Conservation (phyloP, 2,329 filamentous ascomycete species). For the Colletotrichum navitas region DNA sequence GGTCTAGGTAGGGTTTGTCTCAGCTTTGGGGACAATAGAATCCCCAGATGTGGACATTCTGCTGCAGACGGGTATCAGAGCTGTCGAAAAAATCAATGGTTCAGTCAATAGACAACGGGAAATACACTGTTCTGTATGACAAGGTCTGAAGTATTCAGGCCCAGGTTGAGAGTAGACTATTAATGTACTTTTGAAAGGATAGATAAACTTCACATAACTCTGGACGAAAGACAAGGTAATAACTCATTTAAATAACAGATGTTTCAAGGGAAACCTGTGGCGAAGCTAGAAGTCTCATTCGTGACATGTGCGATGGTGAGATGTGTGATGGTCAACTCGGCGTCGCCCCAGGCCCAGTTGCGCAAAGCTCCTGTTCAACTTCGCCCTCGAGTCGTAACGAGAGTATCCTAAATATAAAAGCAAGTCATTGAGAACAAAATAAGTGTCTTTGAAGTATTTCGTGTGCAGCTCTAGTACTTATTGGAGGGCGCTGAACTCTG, state of each 20-base stretch:
- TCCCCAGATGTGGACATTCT: background rate
- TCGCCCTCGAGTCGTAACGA: too few species aligned
- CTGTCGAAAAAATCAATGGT: too few species aligned
- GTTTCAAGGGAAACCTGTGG: background rate
- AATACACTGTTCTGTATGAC: background rate
- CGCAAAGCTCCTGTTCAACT: too few species aligned
- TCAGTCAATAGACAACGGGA: background rate
- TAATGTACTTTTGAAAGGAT: background rate
- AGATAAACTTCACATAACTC: background rate
- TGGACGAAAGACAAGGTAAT: background rate
- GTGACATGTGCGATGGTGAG: too few species aligned
- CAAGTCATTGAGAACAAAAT: too few species aligned
- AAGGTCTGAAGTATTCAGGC: background rate
- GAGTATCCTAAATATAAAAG: too few species aligned
- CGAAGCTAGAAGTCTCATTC: background rate
- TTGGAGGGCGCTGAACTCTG: too few species aligned
- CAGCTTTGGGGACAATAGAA: background rate
- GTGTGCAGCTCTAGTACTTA: too few species aligned
- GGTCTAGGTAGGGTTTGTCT: background rate
- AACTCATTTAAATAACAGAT: background rate
- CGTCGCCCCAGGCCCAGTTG: too few species aligned
- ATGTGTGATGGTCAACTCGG: too few species aligned
- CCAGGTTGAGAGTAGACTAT: background rate
- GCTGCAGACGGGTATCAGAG: background rate
- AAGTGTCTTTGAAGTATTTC: background rate